These are phyloP conservation scores for Salix purpurea DNA, from an alignment of 345 rosid species.

Conservation along the genomic window DNA sequence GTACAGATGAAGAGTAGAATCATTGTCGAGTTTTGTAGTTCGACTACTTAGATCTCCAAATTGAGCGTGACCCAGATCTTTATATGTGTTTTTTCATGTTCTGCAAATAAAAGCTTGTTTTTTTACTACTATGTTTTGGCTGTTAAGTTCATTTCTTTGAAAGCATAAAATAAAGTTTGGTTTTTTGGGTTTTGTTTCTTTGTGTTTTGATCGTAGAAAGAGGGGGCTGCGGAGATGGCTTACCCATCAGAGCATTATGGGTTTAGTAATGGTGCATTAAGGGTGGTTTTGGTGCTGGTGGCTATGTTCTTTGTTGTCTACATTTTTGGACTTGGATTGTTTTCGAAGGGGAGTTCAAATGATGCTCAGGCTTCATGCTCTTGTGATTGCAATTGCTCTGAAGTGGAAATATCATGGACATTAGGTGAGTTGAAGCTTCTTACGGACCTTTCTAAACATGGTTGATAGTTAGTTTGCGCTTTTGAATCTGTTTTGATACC, in stretches of 20 bases:
- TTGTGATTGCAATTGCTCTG: constrained; percentile 39
- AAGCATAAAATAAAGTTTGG: neutral
- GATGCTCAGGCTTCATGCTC: constrained; percentile 19
- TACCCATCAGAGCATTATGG: constrained; percentile 18
- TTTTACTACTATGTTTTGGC: neutral
- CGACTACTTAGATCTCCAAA: neutral
- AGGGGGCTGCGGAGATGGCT: constrained; percentile 22
- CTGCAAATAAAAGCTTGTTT: neutral
- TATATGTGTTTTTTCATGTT: neutral
- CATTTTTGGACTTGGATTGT: constrained; percentile 17
- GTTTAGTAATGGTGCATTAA: constrained; percentile 21
- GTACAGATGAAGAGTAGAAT: neutral
- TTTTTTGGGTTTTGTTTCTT: neutral
- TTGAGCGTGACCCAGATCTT: neutral
- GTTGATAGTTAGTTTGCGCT: neutral
- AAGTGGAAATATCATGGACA: constrained; percentile 20
- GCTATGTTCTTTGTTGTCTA: constrained; percentile 23
- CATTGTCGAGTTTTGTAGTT: neutral
- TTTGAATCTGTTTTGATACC: neutral
- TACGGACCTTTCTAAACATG: neutral
- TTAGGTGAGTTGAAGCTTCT: constrained; percentile 23
- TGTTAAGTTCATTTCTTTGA: neutral
- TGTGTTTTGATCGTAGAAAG: neutral
- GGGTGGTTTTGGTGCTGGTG: constrained; percentile 25
- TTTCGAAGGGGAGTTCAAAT: constrained; percentile 17